Base-by-base conservation (phyloP, 371 early-diverging fungal species). In the Mucor circinelloides region DNA sequence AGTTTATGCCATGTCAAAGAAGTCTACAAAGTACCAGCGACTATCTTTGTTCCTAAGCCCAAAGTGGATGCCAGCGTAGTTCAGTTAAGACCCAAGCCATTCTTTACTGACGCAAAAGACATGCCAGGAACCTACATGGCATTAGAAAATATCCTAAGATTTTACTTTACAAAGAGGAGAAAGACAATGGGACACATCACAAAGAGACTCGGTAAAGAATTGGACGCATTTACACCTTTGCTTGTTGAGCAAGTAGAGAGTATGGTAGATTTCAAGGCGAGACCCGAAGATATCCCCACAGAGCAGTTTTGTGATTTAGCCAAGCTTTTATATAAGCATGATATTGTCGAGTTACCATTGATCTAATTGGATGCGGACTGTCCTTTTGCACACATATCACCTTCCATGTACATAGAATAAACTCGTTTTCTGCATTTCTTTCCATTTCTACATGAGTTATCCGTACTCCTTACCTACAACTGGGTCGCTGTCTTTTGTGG, bases 11-110 rank as follows among this genome's bases (percentile, higher is more conserved):
- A 90, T 58, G 88, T 87, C 10, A 84, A 84, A 58, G 77, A 82
- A 60, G 85, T 87, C 0, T 92, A 91, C 69, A 70, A 78, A 15
- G 83, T 93, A 10, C 87, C 91, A 3, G 72, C 87, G 0, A 74
- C 85, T 2, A 81, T 86, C 17, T 93, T 93, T 78, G 89, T 93
- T 12, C 93, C 92, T 3, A 86, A 80, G 52, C 93, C 94, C 6
- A 90, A 90, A 69, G 92, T 93, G 30, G 89, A 92, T 67, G 94
- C 93, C 13, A 76, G 82, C 8, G 90, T 94, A 3, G 87, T 93
- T 30, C 90, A 92, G 59, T 78, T 93, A 25, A 84, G 73, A 17
- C 85, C 86, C 34, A 80, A 85, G 46, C 60, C 67, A 27, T 67
- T 63, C 19, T 73, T 68, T 54, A 30, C 63, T 27, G 23, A 64